Evolutionary conservation across 768 basidiomycete genomes (phyloP).

Genomic region (Tulasnella sp.): DNA sequence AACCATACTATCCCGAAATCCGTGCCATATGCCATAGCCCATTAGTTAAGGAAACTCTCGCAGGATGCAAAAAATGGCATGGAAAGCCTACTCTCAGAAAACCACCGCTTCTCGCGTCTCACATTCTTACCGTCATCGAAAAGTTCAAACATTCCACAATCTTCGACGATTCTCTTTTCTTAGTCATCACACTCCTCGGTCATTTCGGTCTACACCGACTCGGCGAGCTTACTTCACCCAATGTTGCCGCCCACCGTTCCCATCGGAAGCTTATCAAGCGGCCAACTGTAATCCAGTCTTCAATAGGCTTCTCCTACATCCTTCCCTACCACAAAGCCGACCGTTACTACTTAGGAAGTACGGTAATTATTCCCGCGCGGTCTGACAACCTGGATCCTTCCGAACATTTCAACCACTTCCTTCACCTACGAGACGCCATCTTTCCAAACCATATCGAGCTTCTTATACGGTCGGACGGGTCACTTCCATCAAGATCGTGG

Average conservation of each 20-base stretch:
- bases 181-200: conserved; percentile 31
- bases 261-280: conserved; percentile 22
- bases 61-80: conserved; percentile 20
- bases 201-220: conserved; percentile 35
- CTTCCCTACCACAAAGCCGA: conserved; percentile 32
- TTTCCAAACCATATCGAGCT: conserved; percentile 35
- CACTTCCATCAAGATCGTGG: conserved; percentile 46
- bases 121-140: background rate
- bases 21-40: background rate
- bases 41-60: conserved; percentile 12
- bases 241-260: conserved; percentile 25
- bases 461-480: conserved; percentile 39
- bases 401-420: conserved; percentile 2
- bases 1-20: conserved; percentile 4
- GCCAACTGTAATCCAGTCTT: background rate
- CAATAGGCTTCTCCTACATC: conserved; percentile 13
- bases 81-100: background rate
- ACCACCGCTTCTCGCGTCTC: background rate
- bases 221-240: conserved; percentile 33
- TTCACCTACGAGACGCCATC: background rate
- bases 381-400: conserved; percentile 1
- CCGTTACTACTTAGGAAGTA: conserved; percentile 30
- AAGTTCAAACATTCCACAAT: conserved; percentile 7
- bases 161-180: conserved; percentile 35
- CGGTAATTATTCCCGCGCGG: conserved; percentile 22